Evolutionary conservation across 2,329 filamentous ascomycete species (phyloP).

Genomic region (Scedosporium apiospermum): DNA sequence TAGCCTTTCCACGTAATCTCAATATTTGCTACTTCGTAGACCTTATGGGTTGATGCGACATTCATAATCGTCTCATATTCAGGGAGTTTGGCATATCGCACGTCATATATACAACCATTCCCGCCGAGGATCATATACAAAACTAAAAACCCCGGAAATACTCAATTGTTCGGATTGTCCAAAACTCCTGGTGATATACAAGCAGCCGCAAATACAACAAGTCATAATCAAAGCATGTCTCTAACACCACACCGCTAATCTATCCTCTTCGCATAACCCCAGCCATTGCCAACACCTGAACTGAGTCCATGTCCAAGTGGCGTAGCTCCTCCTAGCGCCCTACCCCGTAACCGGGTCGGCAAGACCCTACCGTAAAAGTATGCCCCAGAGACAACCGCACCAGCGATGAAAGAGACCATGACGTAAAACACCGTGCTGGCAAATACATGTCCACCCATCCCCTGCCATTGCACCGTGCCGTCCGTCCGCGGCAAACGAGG

Average conservation of each 20-base stretch:
- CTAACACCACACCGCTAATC: background rate
- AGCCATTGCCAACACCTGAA: constrained; percentile 43
- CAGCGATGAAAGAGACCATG: constrained; percentile 48
- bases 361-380: constrained; percentile 54
- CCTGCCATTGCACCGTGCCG: constrained; percentile 55
- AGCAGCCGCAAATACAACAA: background rate
- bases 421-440: constrained; percentile 55
- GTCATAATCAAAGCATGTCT: background rate
- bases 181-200: background rate
- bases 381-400: constrained; percentile 41
- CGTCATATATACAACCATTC: background rate
- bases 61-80: background rate
- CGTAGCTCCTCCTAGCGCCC: constrained; percentile 46
- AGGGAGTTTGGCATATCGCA: background rate
- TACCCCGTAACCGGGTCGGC: constrained; percentile 40
- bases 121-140: background rate
- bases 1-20: too few relatives aligned
- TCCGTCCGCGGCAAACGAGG: constrained; percentile 60
- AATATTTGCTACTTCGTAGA: too few relatives aligned
- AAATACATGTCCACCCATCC: constrained; percentile 54
- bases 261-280: constrained; percentile 47
- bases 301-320: constrained; percentile 46
- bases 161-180: background rate
- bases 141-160: background rate
- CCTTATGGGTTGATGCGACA: background rate